These are phyloP conservation scores for Epicoccum nigrum DNA, from an alignment of 2,329 filamentous ascomycete genomes.

Conservation along the genomic window DNA sequence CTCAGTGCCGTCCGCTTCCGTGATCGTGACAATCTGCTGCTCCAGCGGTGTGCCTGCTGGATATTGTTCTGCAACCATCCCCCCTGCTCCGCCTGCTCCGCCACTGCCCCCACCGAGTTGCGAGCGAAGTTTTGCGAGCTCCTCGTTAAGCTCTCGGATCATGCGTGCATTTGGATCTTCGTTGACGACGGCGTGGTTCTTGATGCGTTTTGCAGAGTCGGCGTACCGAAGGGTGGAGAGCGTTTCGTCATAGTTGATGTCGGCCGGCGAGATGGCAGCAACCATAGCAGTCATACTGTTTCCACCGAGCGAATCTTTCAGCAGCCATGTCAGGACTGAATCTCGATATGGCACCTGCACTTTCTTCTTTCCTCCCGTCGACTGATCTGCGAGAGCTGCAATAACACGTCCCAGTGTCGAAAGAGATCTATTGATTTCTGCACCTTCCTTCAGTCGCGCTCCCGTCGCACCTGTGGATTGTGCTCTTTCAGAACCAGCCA, in stretches of 20 bases:
- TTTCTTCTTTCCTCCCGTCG: slow-evolving; percentile 75
- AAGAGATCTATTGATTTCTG: slow-evolving; percentile 96
- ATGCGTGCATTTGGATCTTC: slow-evolving; percentile 98
- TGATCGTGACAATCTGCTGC: slow-evolving; percentile 95
- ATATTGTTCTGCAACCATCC: slow-evolving; percentile 75
- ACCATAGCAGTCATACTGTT: slow-evolving; percentile 99
- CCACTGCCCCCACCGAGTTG: slow-evolving; percentile 66
- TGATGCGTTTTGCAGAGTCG: slow-evolving; percentile 97
- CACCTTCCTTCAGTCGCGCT: slow-evolving; percentile 93
- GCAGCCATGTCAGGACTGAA: slow-evolving; percentile 91
- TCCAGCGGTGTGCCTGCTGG: slow-evolving; percentile 90
- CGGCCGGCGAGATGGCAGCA: slow-evolving; percentile 94
- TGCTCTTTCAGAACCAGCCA: slow-evolving; percentile 95
- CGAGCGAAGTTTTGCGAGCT: slow-evolving; percentile 81
- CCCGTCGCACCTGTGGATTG: slow-evolving; percentile 97
- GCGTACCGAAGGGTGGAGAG: slow-evolving; percentile 94
- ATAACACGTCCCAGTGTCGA: slow-evolving; percentile 98
- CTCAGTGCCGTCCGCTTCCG: slow-evolving; percentile 78
- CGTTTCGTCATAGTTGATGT: slow-evolving; percentile 99
- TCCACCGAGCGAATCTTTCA: slow-evolving; percentile 95
- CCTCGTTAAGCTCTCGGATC: slow-evolving; percentile 97
- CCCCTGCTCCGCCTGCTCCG: slow-evolving; percentile 40
- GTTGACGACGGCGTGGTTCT: slow-evolving; percentile 99
- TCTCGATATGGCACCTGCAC: slow-evolving; percentile 94
- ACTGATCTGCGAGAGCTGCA: slow-evolving; percentile 89